Base-by-base conservation (phyloP, 352 stramenopile genomes). In the Phytopythium aichiense region DNA sequence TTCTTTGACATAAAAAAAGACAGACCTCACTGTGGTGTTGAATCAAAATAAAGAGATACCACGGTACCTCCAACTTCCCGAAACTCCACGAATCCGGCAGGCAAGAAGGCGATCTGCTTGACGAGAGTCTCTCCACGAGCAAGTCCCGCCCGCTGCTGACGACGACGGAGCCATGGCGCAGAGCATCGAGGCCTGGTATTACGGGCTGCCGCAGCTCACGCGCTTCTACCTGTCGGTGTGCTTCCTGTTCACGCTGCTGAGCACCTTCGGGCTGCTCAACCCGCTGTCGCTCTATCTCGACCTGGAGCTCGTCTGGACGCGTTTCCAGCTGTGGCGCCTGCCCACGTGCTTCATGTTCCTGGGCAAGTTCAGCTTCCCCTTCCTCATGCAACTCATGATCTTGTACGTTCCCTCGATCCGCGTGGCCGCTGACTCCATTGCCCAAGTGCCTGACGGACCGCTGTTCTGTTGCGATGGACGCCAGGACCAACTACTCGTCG, bases 381-480 rank as follows among this genome's bases (percentile, higher is more conserved):
- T 97, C 67, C 83, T 97, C 70, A 94, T 97, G 79, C 82, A 94
- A 60, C 81, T 96, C 59, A 94, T 96, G 78, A 89, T 97, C 61
- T 65, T 97, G 87, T 96, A 69, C 58, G 80, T 72, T 31, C 28
- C 28, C 28, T 31, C 3, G 28, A 31, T 31, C 43, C 20, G 20
- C 58, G n/a, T 42, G 4, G 2, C 28, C 28, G 28, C 28, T 5
- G 28, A 31, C n/a, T 50, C 11, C 56, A 12, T 8, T 54, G n/a
- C 12, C 15, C 13, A 38, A 20, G 25, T 18, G 15, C 7, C 4
- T 31, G 38, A 28, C 4, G 6, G 55, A 12, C 1, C 33, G 18
- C 9, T 50, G 28, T 40, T 1, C 35, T 2, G 12, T 15, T 15
- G 35, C 35, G 33, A 33, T 31, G 28, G 12, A 40, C 37, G 12